Evolutionary conservation across 305 asterid species (phyloP).

Genomic region (Nicotiana rustica): DNA sequence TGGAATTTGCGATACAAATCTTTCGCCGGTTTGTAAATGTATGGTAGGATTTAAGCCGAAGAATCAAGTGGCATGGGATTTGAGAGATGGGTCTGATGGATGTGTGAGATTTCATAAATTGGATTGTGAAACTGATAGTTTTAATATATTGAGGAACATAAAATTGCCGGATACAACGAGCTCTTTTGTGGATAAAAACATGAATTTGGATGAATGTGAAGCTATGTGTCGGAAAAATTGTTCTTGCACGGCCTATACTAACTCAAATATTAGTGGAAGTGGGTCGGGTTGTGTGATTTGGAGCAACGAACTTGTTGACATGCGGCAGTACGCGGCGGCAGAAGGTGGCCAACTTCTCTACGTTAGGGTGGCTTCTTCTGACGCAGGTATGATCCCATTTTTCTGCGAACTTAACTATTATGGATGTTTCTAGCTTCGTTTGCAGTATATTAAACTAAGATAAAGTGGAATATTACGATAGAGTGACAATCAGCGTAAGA

Average conservation of each 20-base stretch:
- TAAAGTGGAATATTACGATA: neutral
- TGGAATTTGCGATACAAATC: conserved; percentile 76
- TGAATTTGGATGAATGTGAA: conserved; percentile 55
- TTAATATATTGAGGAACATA: conserved; percentile 54
- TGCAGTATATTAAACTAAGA: too few species aligned
- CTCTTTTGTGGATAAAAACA: conserved; percentile 53
- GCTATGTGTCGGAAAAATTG: conserved; percentile 68
- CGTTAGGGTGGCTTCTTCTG: conserved; percentile 66
- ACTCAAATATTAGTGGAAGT: conserved; percentile 54
- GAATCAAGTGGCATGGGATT: conserved; percentile 66
- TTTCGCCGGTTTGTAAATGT: conserved; percentile 79
- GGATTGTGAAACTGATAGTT: conserved; percentile 66
- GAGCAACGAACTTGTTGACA: conserved; percentile 67
- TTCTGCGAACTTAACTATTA: neutral
- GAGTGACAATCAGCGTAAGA: neutral
- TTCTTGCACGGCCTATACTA: conserved; percentile 69
- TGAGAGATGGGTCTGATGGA: conserved; percentile 84
- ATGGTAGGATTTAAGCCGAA: conserved; percentile 66
- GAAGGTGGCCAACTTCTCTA: conserved; percentile 85
- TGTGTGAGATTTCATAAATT: conserved; percentile 56
- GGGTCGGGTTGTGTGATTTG: conserved; percentile 83
- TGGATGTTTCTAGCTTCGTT: neutral
- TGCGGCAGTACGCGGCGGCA: conserved; percentile 76
- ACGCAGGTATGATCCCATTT: conserved; percentile 59
- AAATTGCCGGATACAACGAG: conserved; percentile 76